Conservation (phyloP, 495 filamentous ascomycete genomes). For the Physcia stellaris region DNA sequence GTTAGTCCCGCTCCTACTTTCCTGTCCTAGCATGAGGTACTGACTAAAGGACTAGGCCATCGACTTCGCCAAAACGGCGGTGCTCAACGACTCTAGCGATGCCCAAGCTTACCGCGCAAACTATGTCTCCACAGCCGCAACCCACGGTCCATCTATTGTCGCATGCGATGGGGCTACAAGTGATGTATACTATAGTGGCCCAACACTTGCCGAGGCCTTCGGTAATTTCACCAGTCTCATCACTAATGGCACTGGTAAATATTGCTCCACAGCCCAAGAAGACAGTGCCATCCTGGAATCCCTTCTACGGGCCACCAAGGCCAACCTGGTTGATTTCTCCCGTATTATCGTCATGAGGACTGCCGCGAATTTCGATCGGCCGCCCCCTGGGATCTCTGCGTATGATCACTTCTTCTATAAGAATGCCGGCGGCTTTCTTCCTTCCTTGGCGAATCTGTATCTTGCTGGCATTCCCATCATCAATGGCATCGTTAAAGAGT, state of each 20-base stretch:
- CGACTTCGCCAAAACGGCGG: constrained; percentile 39
- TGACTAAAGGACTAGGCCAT: constrained; percentile 43
- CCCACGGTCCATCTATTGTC: constrained; percentile 37
- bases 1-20: too few relatives aligned
- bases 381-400: constrained; percentile 39
- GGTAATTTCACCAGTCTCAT: constrained; percentile 48
- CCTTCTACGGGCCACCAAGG: constrained; percentile 41
- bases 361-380: constrained; percentile 59
- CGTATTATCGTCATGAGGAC: constrained; percentile 64
- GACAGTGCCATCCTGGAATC: constrained; percentile 61
- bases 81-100: constrained; percentile 37
- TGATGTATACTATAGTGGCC: constrained; percentile 62
- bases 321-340: constrained; percentile 46
- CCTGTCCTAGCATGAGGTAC: too few relatives aligned
- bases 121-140: constrained; percentile 39
- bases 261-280: constrained; percentile 62
- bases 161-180: constrained; percentile 56
- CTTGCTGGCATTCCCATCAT: constrained; percentile 52
- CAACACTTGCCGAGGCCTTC: constrained; percentile 45
- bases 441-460: constrained; percentile 52
- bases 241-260: constrained; percentile 54
- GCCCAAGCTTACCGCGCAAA: constrained; percentile 44
- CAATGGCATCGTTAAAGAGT: constrained; percentile 45
- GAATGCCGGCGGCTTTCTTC: constrained; percentile 44
- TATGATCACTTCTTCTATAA: constrained; percentile 42